A percentile compares a stretch with the other conserved stretches of the same genome.
phyloP scores from a whole-genome alignment of 345 rosid genomes.

The Hypericum perforatum region DNA sequence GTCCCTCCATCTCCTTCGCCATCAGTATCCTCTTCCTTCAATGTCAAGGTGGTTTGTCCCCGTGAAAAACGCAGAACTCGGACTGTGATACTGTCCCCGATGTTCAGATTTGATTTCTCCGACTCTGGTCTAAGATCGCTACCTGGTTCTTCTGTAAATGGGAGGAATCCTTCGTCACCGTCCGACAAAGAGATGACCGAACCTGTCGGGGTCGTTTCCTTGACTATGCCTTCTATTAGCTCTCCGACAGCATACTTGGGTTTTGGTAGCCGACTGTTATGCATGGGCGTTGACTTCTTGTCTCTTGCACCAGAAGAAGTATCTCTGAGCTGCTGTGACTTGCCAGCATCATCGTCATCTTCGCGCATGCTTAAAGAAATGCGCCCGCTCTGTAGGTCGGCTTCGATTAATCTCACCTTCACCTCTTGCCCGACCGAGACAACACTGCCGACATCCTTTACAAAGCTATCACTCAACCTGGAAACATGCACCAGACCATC shows the following conservation, averaged over 20 bases:
- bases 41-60: slow-evolving; percentile 79
- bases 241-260: slow-evolving; percentile 71
- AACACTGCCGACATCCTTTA: slow-evolving; percentile 67
- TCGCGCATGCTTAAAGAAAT: slow-evolving; percentile 81
- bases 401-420: slow-evolving; percentile 71
- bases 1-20: too few species aligned
- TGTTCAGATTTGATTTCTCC: slow-evolving; percentile 52
- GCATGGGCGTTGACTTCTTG: slow-evolving; percentile 37
- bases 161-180: slow-evolving; percentile 88
- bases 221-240: slow-evolving; percentile 69
- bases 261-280: slow-evolving; percentile 39
- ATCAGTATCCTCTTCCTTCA: slow-evolving; percentile 20
- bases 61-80: slow-evolving; percentile 54
- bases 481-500: slow-evolving; percentile 92
- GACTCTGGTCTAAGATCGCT: slow-evolving; percentile 54
- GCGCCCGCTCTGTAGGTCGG: slow-evolving; percentile 56
- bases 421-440: slow-evolving; percentile 89
- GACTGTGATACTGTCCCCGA: slow-evolving; percentile 69
- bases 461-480: slow-evolving; percentile 60
- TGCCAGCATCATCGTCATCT: slow-evolving; percentile 52
- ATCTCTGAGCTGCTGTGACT: slow-evolving; percentile 34
- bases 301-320: slow-evolving; percentile 25
- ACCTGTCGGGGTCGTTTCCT: slow-evolving; percentile 66
- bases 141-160: slow-evolving; percentile 62
- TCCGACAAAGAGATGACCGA: slow-evolving; percentile 78